Percentiles rank a stretch among this genome's conserved stretches.
These are phyloP conservation scores for Nicotiana noctiflora DNA, from an alignment of 257 asterid species.

Conservation along the genomic window DNA sequence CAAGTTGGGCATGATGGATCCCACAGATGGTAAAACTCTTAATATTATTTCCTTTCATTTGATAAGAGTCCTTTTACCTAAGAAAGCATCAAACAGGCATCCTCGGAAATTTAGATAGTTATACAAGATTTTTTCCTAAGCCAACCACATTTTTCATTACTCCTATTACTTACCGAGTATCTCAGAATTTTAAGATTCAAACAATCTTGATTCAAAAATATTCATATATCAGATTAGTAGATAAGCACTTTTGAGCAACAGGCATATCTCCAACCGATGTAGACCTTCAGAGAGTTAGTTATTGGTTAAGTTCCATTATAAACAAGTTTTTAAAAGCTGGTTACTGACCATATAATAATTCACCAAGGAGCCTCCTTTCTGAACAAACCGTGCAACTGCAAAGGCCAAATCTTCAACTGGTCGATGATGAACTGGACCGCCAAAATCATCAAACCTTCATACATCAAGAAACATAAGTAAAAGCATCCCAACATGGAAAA, in stretches of 20 bases:
- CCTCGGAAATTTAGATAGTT: background rate
- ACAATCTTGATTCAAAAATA: background rate
- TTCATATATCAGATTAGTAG: background rate
- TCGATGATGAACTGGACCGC: constrained; percentile 78
- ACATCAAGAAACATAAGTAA: background rate
- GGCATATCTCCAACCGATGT: background rate
- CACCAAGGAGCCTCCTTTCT: constrained; percentile 93
- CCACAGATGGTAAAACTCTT: background rate
- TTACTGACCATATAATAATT: constrained; percentile 79
- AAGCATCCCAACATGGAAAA: background rate
- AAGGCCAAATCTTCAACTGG: constrained; percentile 97
- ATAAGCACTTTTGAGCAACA: background rate
- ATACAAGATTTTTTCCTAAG: background rate
- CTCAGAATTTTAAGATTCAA: background rate
- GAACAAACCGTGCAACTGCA: constrained; percentile 82
- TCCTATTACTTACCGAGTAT: background rate
- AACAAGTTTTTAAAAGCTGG: background rate
- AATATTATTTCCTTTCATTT: background rate
- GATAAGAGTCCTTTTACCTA: too few relatives aligned
- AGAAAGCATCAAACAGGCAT: background rate
- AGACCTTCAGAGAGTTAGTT: background rate
- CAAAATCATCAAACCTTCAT: constrained; percentile 84
- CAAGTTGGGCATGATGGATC: background rate
- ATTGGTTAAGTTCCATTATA: background rate
- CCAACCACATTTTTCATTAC: background rate